Percentiles rank a stretch among this genome's conserved stretches.
phyloP scores from a whole-genome alignment of 2,329 filamentous ascomycete genomes.

The Bertia moriformis region DNA sequence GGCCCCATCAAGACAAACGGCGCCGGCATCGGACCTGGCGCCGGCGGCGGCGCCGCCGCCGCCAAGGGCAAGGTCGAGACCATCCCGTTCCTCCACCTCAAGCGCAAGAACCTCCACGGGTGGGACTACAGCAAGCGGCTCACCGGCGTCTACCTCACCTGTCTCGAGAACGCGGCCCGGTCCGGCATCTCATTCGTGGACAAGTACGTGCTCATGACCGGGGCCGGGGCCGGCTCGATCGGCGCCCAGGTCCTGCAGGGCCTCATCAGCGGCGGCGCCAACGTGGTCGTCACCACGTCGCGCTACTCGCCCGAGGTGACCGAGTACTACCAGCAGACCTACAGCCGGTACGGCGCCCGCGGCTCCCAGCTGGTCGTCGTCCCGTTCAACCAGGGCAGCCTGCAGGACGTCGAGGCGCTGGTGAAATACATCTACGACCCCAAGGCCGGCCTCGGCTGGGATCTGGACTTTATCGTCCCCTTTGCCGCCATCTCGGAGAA shows the following conservation, averaged over 20 bases:
- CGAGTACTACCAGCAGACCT: constrained; percentile 98
- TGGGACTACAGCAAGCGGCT: constrained; percentile 99
- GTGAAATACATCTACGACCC: constrained; percentile 92
- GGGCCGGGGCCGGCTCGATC: constrained; percentile 92
- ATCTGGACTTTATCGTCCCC: constrained; percentile 87
- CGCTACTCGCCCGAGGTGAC: constrained; percentile 94
- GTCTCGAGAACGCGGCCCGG: constrained; percentile 75
- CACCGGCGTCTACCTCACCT: constrained; percentile 82
- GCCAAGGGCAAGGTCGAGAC: constrained; percentile 89
- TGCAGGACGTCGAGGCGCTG: constrained; percentile 89
- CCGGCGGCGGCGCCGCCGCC: no score
- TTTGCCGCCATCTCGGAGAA: constrained; percentile 98
- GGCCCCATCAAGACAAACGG: constrained; percentile 39
- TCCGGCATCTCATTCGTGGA: constrained; percentile 80
- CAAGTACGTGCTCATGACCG: constrained; percentile 96
- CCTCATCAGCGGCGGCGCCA: constrained; percentile 87
- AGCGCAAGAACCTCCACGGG: constrained; percentile 81
- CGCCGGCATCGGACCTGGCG: constrained; percentile 30
- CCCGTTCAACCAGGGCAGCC: constrained; percentile 97
- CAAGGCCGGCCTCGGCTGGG: constrained; percentile 95
- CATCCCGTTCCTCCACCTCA: constrained; percentile 92
- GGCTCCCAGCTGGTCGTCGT: constrained; percentile 96
- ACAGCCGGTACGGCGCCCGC: constrained; percentile 80
- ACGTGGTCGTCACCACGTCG: constrained; percentile 91
- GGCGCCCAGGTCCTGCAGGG: constrained; percentile 93